Evolutionary conservation across 345 rosid genomes (phyloP), one percentile per base, ranked within the genome.

Genomic region (Leavenworthia alabamica): DNA sequence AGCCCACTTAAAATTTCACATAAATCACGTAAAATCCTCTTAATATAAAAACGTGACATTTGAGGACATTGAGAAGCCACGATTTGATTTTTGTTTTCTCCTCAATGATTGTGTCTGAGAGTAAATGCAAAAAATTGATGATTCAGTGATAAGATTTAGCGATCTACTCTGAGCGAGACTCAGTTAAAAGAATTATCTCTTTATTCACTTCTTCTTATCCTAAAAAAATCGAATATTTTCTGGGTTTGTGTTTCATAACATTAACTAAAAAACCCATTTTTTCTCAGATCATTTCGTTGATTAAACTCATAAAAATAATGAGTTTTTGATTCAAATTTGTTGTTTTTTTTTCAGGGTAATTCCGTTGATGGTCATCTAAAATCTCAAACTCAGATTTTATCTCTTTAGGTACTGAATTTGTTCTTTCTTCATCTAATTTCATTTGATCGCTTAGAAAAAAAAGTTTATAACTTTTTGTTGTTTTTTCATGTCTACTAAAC

Each of bases 361-460:
- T 19, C 77, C 60, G 85, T 80, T 78, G 83, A 79, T 82, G 90
- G 67, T 88, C 86, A 80, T 85, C 83, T 88, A 85, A 72, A 39
- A 43, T 46, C 56, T 64, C 56, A 36, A 66, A 56, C 32, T 64
- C 53, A 24, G 8, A 5, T 68, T 40, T 40, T 5, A 6, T 16
- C 35, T 10, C 5, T 20, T 15, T 4, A 33, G 66, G 75, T 56
- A 67, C 4, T 64, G 14, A 9, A 29, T 20, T 29, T 2, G 28
- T 16, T 2, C 8, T 45, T 4, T 11, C 1, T 19, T 53, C 1
- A n/a, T n/a, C n/a, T n/a, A 3, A 3, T 22, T 57, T 59, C 27
- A 70, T 77, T 78, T 72, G 67, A 52, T n/a, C 71, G 56, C 59
- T 60, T 19, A 42, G 41, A 32, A 19, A 2, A 11, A n/a, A 14